These are phyloP conservation scores for Pythium dissimile DNA, from an alignment of 352 stramenopile species.

Conservation along the genomic window DNA sequence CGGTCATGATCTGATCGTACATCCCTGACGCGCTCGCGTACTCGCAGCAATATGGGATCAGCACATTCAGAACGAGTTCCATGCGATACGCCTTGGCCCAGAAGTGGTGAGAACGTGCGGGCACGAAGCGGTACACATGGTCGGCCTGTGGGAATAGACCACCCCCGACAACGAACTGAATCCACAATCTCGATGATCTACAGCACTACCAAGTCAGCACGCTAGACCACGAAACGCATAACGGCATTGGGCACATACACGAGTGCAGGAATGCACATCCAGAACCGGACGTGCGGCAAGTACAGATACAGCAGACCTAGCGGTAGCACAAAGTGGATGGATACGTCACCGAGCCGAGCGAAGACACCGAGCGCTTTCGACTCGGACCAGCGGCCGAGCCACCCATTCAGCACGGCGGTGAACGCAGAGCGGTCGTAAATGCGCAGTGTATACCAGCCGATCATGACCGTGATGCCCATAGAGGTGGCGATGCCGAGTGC, in stretches of 20 bases:
- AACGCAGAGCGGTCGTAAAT: slow-evolving; percentile 77
- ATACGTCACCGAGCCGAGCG: slow-evolving; percentile 48
- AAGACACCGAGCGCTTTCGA: slow-evolving; percentile 51
- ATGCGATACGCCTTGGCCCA: slow-evolving; percentile 79
- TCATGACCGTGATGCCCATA: slow-evolving; percentile 84
- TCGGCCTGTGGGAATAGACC: slow-evolving; percentile 72
- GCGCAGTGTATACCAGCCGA: slow-evolving; percentile 79
- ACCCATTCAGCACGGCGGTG: slow-evolving; percentile 71
- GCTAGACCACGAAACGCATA: not conserved
- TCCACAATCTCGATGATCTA: slow-evolving; percentile 74
- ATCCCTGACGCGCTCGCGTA: slow-evolving; percentile 28
- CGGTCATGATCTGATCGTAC: slow-evolving; percentile 21
- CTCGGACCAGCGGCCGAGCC: slow-evolving; percentile 64
- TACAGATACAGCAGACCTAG: slow-evolving; percentile 69
- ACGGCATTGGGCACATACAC: slow-evolving; percentile 36
- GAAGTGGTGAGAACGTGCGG: slow-evolving; percentile 67
- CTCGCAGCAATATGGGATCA: slow-evolving; percentile 76
- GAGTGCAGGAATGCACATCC: slow-evolving; percentile 76
- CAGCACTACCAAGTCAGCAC: not conserved
- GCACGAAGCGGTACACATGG: slow-evolving; percentile 78
- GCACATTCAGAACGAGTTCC: slow-evolving; percentile 76
- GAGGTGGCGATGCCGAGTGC: slow-evolving; percentile 72
- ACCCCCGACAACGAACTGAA: slow-evolving; percentile 68
- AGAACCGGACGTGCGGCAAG: slow-evolving; percentile 63
- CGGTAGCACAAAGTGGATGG: slow-evolving; percentile 61